Evolutionary conservation across 2,329 filamentous ascomycete species (phyloP), one percentile per base, ranked within the genome.

Genomic region (Biscogniauxia sp.): DNA sequence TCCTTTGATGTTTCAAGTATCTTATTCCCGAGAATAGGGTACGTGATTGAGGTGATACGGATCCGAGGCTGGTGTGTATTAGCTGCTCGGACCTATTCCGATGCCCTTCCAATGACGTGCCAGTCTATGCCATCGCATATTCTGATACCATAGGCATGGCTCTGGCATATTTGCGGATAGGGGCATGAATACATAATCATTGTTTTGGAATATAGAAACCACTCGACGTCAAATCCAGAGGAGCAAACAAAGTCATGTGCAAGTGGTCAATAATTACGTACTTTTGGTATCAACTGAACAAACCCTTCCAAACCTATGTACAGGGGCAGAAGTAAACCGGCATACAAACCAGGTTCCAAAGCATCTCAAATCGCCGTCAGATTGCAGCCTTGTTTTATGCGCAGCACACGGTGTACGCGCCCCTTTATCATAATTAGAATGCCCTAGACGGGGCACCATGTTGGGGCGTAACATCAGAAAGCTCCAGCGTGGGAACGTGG

Each of bases 281-380:
- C 28, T 54, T 54, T 54, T 54, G 53, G 53, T 54, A 54, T 54
- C 53, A 54, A 32, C 53, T 51, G 15, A 41, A 45, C 53, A 37
- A 41, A 37, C 26, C 26, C 25, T 37, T 45, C 25, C 1, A 53
- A 19, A 19, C 20, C 23, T 32, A 54, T 54, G 6, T 54, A 41
- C 26, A n/a, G 17, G 9, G 8, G 28, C 17, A 19, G 20, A 25
- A 13, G 53, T 13, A 54, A 41, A 54, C n/a, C 20, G 8, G 20
- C 3, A n/a, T 41, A n/a, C 6, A 37, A 41, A 37, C 1, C 4
- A 20, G 7, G 3, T 37, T 54, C 25, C 13, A 11, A 45, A 28
- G 13, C n/a, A 37, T 54, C 28, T 25, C n/a, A 20, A 41, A 19
- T 19, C 11, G 26, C 53, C 26, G 19, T n/a, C 9, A 32, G 52